Evolutionary conservation across 139 green algal genomes (phyloP).

Genomic region (Protoeuglena noctilucae): DNA sequence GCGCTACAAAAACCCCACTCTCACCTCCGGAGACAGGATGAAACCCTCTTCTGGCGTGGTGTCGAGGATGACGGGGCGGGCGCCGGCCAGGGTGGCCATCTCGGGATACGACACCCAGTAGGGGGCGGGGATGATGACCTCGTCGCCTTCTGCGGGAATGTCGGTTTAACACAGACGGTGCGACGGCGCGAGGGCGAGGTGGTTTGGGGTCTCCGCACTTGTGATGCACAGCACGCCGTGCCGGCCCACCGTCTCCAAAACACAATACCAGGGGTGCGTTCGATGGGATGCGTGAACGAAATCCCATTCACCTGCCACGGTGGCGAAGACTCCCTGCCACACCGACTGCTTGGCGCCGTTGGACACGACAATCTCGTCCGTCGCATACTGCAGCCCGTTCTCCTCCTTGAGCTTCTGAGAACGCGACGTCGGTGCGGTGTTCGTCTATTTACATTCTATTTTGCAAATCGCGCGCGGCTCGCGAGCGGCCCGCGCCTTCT

Average conservation of each 20-base stretch:
- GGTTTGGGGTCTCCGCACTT: too few relatives aligned
- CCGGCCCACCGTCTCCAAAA: too few relatives aligned
- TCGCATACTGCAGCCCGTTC: constrained; percentile 68
- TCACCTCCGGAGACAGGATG: constrained; percentile 46
- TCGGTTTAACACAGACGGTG: neutral
- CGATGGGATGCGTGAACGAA: too few relatives aligned
- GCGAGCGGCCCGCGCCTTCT: too few relatives aligned
- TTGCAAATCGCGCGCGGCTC: too few relatives aligned
- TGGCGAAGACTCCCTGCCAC: constrained; percentile 65
- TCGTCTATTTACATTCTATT: too few relatives aligned
- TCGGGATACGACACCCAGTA: constrained; percentile 97
- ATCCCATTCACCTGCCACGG: too few relatives aligned
- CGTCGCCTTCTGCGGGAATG: neutral
- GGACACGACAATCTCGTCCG: constrained; percentile 71
- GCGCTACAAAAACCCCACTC: too few relatives aligned
- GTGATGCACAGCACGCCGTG: too few relatives aligned
- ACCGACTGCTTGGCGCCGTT: constrained; percentile 94
- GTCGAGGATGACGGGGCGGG: constrained; percentile 56
- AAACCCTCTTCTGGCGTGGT: constrained; percentile 51
- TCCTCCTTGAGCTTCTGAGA: constrained; percentile 28
- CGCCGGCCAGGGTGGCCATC: constrained; percentile 74
- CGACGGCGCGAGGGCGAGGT: too few relatives aligned
- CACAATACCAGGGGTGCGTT: too few relatives aligned
- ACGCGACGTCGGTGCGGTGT: too few relatives aligned
- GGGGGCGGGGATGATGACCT: constrained; percentile 85